Evolutionary conservation across 495 filamentous ascomycete genomes (phyloP).

Genomic region (Penicillium manginii): DNA sequence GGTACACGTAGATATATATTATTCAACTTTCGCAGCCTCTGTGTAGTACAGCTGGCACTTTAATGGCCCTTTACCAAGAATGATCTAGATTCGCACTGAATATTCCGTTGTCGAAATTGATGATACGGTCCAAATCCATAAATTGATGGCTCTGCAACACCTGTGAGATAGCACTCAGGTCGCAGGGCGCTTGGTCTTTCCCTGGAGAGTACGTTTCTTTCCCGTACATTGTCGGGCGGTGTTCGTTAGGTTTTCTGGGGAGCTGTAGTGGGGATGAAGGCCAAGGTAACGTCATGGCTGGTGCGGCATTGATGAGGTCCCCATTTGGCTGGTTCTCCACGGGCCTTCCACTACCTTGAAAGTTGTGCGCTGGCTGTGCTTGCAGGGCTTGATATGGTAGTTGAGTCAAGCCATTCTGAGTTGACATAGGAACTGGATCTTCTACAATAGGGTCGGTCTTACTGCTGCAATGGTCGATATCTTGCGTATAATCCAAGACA

Average conservation of each 20-base stretch:
- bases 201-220: background rate
- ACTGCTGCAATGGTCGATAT: conserved; percentile 11
- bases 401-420: background rate
- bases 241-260: background rate
- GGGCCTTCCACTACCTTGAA: background rate
- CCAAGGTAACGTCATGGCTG: background rate
- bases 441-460: conserved; percentile 4
- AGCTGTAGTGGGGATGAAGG: background rate
- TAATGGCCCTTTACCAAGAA: conserved; percentile 3
- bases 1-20: background rate
- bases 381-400: background rate
- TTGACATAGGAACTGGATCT: background rate
- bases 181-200: conserved; percentile 2
- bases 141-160: conserved; percentile 3
- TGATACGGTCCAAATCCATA: conserved; percentile 14
- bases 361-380: background rate
- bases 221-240: background rate
- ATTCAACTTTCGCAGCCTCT: background rate
- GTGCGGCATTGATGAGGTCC: background rate
- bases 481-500: conserved; percentile 9
- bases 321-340: background rate
- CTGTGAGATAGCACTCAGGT: conserved; percentile 7
- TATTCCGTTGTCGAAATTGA: conserved; percentile 13
- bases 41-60: background rate
- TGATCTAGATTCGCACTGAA: conserved; percentile 9